Percentiles rank a stretch among this genome's conserved stretches.
Conservation (phyloP, 768 basidiomycete genomes). For the button mushroom (Agaricus bisporus) region DNA sequence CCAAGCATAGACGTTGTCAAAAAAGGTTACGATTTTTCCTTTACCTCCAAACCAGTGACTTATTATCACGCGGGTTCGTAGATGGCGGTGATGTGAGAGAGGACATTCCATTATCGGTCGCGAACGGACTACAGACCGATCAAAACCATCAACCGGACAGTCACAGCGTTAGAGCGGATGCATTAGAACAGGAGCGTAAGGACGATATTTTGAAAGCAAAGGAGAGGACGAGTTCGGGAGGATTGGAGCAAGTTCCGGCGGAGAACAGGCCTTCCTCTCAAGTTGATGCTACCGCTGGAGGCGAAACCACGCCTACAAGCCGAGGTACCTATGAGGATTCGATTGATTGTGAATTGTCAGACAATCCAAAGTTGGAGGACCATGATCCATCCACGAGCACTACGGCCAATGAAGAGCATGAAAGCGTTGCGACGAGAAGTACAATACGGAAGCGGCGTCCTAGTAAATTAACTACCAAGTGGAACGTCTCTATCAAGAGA, state of each 20-base stretch:
- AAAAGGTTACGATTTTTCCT: slow-evolving; percentile 37
- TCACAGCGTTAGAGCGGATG: slow-evolving; percentile 34
- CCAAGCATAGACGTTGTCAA: slow-evolving; percentile 32
- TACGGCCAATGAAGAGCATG: slow-evolving; percentile 43
- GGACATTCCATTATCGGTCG: slow-evolving; percentile 25
- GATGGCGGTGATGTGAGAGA: slow-evolving; percentile 35
- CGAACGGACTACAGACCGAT: slow-evolving; percentile 35
- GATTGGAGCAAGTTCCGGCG: slow-evolving; percentile 59
- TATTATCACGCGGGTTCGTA: slow-evolving; percentile 15
- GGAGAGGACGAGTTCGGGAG: slow-evolving; percentile 50
- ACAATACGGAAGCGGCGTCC: slow-evolving; percentile 37
- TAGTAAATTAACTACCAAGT: slow-evolving; percentile 48
- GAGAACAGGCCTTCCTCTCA: slow-evolving; percentile 36
- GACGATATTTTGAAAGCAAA: slow-evolving; percentile 36
- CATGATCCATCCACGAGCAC: slow-evolving; percentile 41
- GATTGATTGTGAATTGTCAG: background rate
- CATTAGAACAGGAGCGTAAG: slow-evolving; percentile 43
- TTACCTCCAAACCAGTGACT: background rate
- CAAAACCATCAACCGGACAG: slow-evolving; percentile 32
- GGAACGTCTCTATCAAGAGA: slow-evolving; percentile 59
- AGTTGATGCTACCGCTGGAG: background rate
- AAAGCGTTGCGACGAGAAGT: slow-evolving; percentile 38
- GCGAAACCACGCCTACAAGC: background rate
- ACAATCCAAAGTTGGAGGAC: slow-evolving; percentile 3
- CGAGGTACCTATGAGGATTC: background rate